Conservation (phyloP, 106 monocot genomes). For the Allium cepa region DNA sequence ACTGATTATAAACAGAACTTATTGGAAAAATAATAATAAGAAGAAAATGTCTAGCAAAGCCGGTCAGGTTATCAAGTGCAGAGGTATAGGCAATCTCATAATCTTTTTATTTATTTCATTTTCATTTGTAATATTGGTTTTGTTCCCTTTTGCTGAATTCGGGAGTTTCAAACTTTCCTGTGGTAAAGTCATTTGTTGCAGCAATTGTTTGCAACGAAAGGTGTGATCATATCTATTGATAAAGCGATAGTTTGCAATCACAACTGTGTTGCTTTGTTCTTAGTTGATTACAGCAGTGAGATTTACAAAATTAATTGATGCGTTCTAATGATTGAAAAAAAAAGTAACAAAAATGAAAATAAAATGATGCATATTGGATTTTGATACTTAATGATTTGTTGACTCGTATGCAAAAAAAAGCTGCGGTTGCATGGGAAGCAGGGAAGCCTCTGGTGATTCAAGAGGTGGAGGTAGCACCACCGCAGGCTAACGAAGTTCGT, state of each 20-base stretch:
- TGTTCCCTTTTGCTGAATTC: too few relatives aligned
- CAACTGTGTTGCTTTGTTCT: not conserved
- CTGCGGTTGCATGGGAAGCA: constrained; percentile 25
- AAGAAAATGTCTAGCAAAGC: not conserved
- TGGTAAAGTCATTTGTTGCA: too few relatives aligned
- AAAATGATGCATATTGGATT: not conserved
- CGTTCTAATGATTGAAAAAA: not conserved
- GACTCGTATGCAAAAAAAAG: not conserved
- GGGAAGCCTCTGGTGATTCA: constrained; percentile 22
- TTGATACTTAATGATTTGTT: not conserved
- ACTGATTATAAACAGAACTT: too few relatives aligned
- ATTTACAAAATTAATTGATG: not conserved
- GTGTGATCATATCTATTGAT: too few relatives aligned
- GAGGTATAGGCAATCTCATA: not conserved
- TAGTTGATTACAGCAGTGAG: not conserved
- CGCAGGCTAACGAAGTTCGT: constrained; percentile 21
- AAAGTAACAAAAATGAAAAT: not conserved
- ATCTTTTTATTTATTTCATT: too few relatives aligned
- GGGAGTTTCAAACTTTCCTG: too few relatives aligned
- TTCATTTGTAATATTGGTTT: too few relatives aligned
- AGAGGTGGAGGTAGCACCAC: constrained; percentile 17
- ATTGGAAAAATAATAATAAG: too few relatives aligned
- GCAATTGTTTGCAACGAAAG: too few relatives aligned
- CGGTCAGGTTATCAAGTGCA: constrained; percentile 7
- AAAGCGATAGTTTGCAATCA: not conserved